phyloP scores from a whole-genome alignment of 305 asterid genomes.

The Striga hermonthica region DNA sequence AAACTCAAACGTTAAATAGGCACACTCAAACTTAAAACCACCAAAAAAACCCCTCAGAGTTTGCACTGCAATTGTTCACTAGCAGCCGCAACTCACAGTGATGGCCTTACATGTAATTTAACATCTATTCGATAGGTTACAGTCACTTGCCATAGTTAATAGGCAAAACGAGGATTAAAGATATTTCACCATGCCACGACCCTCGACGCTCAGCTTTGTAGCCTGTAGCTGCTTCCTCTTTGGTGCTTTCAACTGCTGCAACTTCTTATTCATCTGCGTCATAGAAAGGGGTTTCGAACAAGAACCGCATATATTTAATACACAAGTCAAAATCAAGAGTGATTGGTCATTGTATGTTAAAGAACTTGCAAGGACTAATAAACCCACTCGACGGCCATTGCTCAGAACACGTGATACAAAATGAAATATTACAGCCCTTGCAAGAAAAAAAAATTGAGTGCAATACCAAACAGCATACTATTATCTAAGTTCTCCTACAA shows the following conservation, averaged over 20 bases:
- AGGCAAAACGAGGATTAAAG: slow-evolving; percentile 34
- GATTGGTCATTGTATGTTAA: not conserved
- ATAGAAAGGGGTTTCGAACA: not conserved
- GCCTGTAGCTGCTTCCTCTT: slow-evolving; percentile 89
- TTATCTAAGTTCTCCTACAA: too few species aligned
- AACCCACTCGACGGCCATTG: too few species aligned
- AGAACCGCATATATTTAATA: not conserved
- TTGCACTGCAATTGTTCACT: not conserved
- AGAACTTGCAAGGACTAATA: not conserved
- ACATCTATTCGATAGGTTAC: not conserved
- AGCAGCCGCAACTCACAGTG: not conserved
- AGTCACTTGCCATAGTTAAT: not conserved
- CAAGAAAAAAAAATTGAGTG: too few species aligned
- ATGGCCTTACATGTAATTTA: not conserved
- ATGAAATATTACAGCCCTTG: too few species aligned
- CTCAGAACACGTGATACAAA: too few species aligned
- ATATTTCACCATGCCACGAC: slow-evolving; percentile 97
- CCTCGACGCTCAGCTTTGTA: slow-evolving; percentile 88
- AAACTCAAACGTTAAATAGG: not conserved
- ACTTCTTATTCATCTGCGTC: slow-evolving; percentile 84
- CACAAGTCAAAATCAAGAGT: not conserved
- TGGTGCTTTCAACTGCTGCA: slow-evolving; percentile 89
- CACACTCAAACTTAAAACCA: not conserved
- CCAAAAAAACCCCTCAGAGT: not conserved
- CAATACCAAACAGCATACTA: too few species aligned